Percentiles rank a stretch among this genome's conserved stretches.
Conservation (phyloP, 805 yeast species). For the Kluyveromyces starmeri region DNA sequence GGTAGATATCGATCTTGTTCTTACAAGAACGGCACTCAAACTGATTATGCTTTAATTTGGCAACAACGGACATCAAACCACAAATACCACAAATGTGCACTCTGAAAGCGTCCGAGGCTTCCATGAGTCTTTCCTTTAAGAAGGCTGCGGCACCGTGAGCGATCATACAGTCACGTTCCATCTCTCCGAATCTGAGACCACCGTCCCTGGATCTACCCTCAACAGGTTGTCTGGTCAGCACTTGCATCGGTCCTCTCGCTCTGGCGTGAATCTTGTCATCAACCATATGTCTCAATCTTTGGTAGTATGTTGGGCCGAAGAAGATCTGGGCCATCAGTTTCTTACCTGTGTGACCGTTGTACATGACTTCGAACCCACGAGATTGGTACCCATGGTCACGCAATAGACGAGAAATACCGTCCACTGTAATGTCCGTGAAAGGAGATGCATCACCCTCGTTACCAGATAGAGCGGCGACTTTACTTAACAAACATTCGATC, state of each 20-base stretch:
- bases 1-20: conserved; percentile 96
- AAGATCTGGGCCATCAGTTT: conserved; percentile 96
- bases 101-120: conserved; percentile 97
- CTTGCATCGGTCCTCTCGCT: conserved; percentile 98
- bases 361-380: conserved; percentile 98
- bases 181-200: conserved; percentile 98
- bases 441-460: conserved; percentile 99
- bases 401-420: conserved; percentile 83
- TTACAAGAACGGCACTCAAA: conserved; percentile 98
- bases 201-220: conserved; percentile 99
- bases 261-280: conserved; percentile 98
- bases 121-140: conserved; percentile 96
- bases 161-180: conserved; percentile 99
- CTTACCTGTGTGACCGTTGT: conserved; percentile 98
- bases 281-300: conserved; percentile 98
- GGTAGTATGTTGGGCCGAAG: conserved; percentile 99
- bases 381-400: conserved; percentile 96
- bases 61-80: conserved; percentile 96
- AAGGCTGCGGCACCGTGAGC: conserved; percentile 99
- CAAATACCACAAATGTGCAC: conserved; percentile 98
- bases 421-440: conserved; percentile 96
- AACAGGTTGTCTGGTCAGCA: conserved; percentile 94
- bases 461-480: conserved; percentile 91
- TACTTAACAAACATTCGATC: conserved; percentile 93
- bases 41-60: conserved; percentile 94